Base-by-base conservation (phyloP, 345 rosid genomes). In the Linum tenue region DNA sequence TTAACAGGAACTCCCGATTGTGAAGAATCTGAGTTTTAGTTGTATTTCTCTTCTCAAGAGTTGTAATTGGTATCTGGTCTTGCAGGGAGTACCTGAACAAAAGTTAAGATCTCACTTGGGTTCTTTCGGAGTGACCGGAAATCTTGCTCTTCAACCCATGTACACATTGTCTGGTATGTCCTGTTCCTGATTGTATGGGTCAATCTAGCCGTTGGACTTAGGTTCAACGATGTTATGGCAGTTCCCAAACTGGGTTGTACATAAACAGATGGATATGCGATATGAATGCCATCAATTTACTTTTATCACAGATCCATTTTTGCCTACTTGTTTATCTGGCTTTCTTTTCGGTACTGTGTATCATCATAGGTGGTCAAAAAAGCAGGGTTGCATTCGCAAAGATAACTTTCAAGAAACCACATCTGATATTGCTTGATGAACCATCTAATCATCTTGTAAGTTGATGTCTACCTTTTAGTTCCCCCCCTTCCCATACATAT, bases 371-470 rank as follows among this genome's bases (percentile, higher is more conserved):
- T 78, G 99, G 99, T 72, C 99, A 94, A 83, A 94, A 94, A 78
- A 94, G 97, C 75, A 88, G 99, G 83, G 99, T 90, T 55, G 99
- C 99, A 39, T 94, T 94, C 79, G 91, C 99, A 7, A 94, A 89
- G 90, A 94, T 90, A 60, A 94, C 99, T 31, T 94, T 94, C 86
- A 94, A 85, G 86, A 94, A 94, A 71, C 99, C 99, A 39, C 99
- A 94, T 77, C 84, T 94, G 76, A 80, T 94, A 63, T 80, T 94
- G 83, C 95, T 94, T 62, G 99, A 90, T 73, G 99, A 94, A 80
- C 99, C 99, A 7, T 94, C 99, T 59, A 94, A 94, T 80, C 99
- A 94, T 86, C 96, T 94, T 65, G 99, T 94, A 84, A 86, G 97
- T 82, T 55, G n/a, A 57, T 65, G 22, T n/a, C 38, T 68, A 66